Conservation (phyloP, 441 rosid species). For the Flueggea neowawraea region DNA sequence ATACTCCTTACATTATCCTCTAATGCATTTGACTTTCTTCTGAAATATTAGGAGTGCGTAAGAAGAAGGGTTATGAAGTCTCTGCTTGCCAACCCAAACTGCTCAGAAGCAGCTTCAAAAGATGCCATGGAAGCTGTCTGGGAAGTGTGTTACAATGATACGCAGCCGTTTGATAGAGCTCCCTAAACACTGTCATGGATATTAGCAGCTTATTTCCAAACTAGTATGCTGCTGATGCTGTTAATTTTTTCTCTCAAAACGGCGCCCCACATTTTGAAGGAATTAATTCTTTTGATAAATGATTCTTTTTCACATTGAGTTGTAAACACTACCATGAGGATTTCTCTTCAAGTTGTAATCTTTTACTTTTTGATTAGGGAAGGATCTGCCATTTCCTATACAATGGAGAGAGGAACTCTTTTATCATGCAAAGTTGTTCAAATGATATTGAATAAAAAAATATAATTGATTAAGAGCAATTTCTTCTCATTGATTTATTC, state of each 20-base stretch:
- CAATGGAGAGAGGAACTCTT: too few relatives aligned
- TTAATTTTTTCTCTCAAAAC: background rate
- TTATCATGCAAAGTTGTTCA: too few relatives aligned
- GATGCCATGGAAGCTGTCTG: conserved; percentile 95
- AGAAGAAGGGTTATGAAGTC: conserved; percentile 89
- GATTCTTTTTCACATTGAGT: too few relatives aligned
- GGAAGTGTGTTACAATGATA: conserved; percentile 95
- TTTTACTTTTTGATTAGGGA: background rate
- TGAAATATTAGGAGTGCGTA: conserved; percentile 88
- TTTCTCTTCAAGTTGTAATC: background rate
- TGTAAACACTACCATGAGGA: too few relatives aligned
- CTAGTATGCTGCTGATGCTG: conserved; percentile 3
- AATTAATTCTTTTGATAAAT: background rate
- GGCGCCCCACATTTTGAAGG: too few relatives aligned
- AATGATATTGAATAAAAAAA: too few relatives aligned
- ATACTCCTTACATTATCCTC: conserved; percentile 8
- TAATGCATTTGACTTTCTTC: too few relatives aligned
- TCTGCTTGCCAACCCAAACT: conserved; percentile 57
- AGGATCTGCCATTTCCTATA: conserved; percentile 6
- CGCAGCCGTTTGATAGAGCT: conserved; percentile 93
- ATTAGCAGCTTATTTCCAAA: background rate
- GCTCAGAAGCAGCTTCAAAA: conserved; percentile 77
- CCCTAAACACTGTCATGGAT: conserved; percentile 36
- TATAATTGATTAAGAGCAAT: too few relatives aligned
- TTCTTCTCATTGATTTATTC: too few relatives aligned